Conservation (phyloP, 169 alveolate genomes). For the Plasmodium adleri region DNA sequence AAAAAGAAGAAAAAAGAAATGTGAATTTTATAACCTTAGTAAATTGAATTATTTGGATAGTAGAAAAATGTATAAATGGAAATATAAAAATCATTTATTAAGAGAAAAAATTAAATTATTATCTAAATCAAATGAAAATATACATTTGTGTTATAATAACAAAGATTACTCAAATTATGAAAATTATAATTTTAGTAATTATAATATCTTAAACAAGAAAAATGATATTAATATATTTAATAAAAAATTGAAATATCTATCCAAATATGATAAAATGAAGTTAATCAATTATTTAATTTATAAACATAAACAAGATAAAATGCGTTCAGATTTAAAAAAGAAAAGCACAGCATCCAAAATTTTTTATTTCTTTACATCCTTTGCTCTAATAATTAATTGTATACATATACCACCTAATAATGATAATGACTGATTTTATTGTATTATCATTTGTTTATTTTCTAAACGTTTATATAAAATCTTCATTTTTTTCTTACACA, state of each 20-base stretch:
- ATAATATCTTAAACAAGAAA: constrained; percentile 2
- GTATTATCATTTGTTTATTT: too few species aligned
- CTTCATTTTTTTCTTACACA: too few species aligned
- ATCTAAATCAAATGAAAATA: constrained; percentile 22
- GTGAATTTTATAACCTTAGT: constrained; percentile 37
- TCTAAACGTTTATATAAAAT: too few species aligned
- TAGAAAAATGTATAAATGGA: constrained; percentile 37
- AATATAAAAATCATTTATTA: constrained; percentile 32
- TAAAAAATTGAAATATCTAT: constrained; percentile 6
- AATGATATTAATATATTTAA: background rate
- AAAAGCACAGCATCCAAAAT: constrained; percentile 67
- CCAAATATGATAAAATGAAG: constrained; percentile 34
- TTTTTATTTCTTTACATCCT: constrained; percentile 61
- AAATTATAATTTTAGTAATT: constrained; percentile 2
- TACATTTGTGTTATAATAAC: constrained; percentile 40
- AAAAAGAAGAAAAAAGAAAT: constrained; percentile 3
- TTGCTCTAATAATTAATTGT: constrained; percentile 72
- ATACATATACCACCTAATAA: constrained; percentile 69
- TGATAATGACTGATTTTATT: constrained; percentile 49
- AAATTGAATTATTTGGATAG: constrained; percentile 28
- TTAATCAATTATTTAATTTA: constrained; percentile 53
- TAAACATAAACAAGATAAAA: constrained; percentile 40
- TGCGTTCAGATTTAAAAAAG: constrained; percentile 48
- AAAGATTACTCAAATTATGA: constrained; percentile 4
- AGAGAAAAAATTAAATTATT: constrained; percentile 37